phyloP scores from a whole-genome alignment of 2,329 filamentous ascomycete genomes.

The Beauveria asiatica region DNA sequence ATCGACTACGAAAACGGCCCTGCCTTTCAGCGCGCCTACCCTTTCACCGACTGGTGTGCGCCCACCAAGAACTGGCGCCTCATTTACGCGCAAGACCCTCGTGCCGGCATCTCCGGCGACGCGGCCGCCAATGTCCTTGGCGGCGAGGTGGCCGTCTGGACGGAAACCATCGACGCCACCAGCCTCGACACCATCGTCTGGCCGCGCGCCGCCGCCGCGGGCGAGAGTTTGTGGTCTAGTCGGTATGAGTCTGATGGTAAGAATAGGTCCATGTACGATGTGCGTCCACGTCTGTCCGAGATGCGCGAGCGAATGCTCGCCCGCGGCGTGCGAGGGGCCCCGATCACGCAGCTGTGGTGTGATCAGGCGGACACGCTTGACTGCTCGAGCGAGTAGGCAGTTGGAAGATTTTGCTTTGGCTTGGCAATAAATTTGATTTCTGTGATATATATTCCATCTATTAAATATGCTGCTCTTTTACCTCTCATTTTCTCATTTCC shows the following conservation, averaged over 20 bases:
- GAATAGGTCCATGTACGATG: conserved; percentile 64
- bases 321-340: conserved; percentile 53
- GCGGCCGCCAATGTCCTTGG: conserved; percentile 63
- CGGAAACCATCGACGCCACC: conserved; percentile 66
- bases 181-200: conserved; percentile 70
- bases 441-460: too few species aligned
- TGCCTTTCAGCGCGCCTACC: conserved; percentile 46
- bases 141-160: conserved; percentile 76
- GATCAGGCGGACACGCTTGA: conserved; percentile 35
- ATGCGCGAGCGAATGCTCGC: conserved; percentile 68
- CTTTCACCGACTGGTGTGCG: conserved; percentile 73
- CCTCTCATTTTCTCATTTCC: too few species aligned
- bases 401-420: not conserved
- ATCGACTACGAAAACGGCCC: conserved; percentile 57
- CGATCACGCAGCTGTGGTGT: conserved; percentile 67
- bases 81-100: conserved; percentile 73
- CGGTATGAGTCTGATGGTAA: conserved; percentile 53
- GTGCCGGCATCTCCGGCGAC: conserved; percentile 51
- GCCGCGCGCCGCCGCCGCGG: conserved; percentile 67
- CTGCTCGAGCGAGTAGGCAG: not conserved
- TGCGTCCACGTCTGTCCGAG: conserved; percentile 61
- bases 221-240: conserved; percentile 75
- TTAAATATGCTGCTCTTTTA: too few species aligned
- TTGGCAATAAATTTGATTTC: not conserved
- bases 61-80: conserved; percentile 76